Base-by-base conservation (phyloP, 78 protist genomes). In the Cavenderia fasciculata region DNA sequence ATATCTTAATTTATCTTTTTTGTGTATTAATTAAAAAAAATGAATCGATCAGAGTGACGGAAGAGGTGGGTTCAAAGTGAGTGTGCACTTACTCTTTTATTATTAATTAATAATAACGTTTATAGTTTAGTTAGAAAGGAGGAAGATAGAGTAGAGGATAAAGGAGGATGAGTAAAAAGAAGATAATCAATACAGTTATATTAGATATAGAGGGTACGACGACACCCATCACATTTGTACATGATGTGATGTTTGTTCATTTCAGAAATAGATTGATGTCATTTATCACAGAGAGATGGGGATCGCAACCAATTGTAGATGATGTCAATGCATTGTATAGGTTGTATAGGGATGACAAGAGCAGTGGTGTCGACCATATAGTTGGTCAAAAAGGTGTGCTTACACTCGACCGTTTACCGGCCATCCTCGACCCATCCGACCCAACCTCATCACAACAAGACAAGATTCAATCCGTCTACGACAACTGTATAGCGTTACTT, bases 181-280 rank as follows among this genome's bases (percentile, higher is more conserved):
- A 29, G 43, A 43, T 51, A 11, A 82, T 43, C 16, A 46, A 61
- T 49, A 46, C 75, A 63, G 82, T 76, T 12, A 65, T 94, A 31
- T 59, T 94, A n/a, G 91, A 94, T 78, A 90, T 90, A 49, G 94
- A 90, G 27, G 94, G 94, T 46, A 96, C 98, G 19, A 96, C 98
- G 10, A 96, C 98, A 56, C 93, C 98, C 51, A 87, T 96, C 43
- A 34, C 95, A 65, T 96, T 96, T 66, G 98, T 96, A 66, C 72
- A 71, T 59, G 90, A 79, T 61, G 96, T 87, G 4, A 65, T 96
- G 44, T 96, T 96, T 54, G 97, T 97, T 19, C 94, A 93, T 76
- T 72, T 86, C 23, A 44, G 74, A 19, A 36, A 25, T 0, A 25
- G 85, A 52, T 54, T 93, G 34, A 84, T 43, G 0, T 21, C 11